Evolutionary conservation across 805 yeast species (phyloP), one percentile per base, ranked within the genome.

Genomic region (Kuraishia molischiana): DNA sequence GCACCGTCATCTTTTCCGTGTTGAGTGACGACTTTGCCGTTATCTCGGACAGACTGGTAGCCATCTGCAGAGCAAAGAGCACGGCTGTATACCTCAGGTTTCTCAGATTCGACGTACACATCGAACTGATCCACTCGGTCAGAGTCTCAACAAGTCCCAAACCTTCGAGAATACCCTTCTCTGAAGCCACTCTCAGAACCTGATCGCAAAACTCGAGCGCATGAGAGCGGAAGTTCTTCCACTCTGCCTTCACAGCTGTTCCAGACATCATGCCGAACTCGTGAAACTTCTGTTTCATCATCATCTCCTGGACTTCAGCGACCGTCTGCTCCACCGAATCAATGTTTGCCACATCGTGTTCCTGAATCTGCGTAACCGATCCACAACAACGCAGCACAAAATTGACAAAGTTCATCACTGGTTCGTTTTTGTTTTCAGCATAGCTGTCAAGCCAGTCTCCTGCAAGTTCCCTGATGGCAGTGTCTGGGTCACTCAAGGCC

Each of bases 21-120:
- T 56, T 52, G 6, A 56, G 48, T 0, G 63, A 48, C 5, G 63
- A 48, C 11, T 53, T 54, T 5, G 59, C 67, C 6, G 69, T 61
- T 4, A 73, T 59, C 15, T 65, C 63, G 46, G 87, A 76, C 30
- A 87, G 53, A 9, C 69, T 62, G 6, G 80, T 70, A 50, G 82
- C 80, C 42, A 86, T 69, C 9, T 64, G 55, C 24, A 84, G 65
- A 19, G 83, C 61, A 3, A 78, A 59, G 4, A 72, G 42, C 0
- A 95, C 76, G 0, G 95, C 61, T 2, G 76, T 71, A 47, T 68
- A 77, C 52, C 97, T 67, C 40, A 89, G 65, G 1, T 92, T 73
- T 44, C 95, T 67, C 8, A 82, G 61, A 28, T 74, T 69, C 15
- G 86, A 74, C 0, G 85, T 75, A 2, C 90, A 74, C 38, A 89